A percentile compares a stretch with the other conserved stretches of the same genome.
Conservation (phyloP, 2,329 filamentous ascomycete genomes). For the Calonectria multiphialidica region DNA sequence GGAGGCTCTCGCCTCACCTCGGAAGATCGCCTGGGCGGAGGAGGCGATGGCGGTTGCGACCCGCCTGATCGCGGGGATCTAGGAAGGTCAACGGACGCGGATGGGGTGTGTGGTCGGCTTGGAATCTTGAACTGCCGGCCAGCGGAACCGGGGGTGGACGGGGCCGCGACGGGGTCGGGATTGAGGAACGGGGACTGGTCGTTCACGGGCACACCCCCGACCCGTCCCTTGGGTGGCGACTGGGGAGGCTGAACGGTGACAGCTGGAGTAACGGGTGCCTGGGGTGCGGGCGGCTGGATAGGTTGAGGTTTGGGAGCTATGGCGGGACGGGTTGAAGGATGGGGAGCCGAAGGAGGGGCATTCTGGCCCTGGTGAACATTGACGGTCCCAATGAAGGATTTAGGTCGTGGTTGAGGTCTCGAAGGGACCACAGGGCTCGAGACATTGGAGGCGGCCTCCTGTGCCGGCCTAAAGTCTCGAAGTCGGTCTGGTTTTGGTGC, state of each 20-base stretch:
- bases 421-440: slow-evolving; percentile 48
- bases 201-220: slow-evolving; percentile 48
- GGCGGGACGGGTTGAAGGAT: slow-evolving; percentile 41
- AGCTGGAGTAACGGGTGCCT: slow-evolving; percentile 65
- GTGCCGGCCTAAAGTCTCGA: slow-evolving; percentile 54
- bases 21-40: slow-evolving; percentile 72
- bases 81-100: slow-evolving; percentile 49
- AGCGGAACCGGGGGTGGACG: slow-evolving; percentile 55
- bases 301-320: slow-evolving; percentile 39
- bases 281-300: slow-evolving; percentile 31
- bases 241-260: slow-evolving; percentile 78
- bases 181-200: slow-evolving; percentile 62
- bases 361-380: slow-evolving; percentile 35
- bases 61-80: slow-evolving; percentile 61
- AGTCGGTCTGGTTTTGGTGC: slow-evolving; percentile 58
- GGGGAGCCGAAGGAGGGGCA: slow-evolving; percentile 40
- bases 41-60: slow-evolving; percentile 71
- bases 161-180: slow-evolving; percentile 57
- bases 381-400: slow-evolving; percentile 34
- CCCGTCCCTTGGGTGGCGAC: slow-evolving; percentile 70
- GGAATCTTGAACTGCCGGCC: slow-evolving; percentile 65
- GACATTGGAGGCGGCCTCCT: slow-evolving; percentile 49
- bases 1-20: slow-evolving; percentile 64
- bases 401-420: slow-evolving; percentile 45
- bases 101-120: slow-evolving; percentile 67